Evolutionary conservation across 148 eudicot species (phyloP).

Genomic region (Rhododendron kiyosumense): DNA sequence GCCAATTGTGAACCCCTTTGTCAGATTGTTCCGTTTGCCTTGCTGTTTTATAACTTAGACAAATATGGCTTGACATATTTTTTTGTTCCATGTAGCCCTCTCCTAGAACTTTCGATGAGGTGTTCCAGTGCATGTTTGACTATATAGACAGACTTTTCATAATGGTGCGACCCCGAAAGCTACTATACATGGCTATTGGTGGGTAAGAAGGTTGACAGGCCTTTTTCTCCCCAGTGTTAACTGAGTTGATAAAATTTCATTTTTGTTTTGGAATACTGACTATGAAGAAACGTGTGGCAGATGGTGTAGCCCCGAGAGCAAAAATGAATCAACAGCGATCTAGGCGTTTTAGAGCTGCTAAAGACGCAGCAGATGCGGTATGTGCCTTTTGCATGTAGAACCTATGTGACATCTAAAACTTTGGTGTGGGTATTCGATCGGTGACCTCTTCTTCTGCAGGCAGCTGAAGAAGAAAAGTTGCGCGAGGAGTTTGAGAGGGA

Average conservation of each 20-base stretch:
- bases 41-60: background rate
- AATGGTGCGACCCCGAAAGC: constrained; percentile 95
- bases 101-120: constrained; percentile 87
- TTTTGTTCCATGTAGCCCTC: constrained; percentile 62
- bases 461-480: constrained; percentile 82
- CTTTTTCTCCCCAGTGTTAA: background rate
- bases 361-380: constrained; percentile 96
- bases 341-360: constrained; percentile 95
- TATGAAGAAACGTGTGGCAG: constrained; percentile 31
- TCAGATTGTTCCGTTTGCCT: background rate
- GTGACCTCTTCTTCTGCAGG: constrained; percentile 32
- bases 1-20: background rate
- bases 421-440: background rate
- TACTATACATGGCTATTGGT: constrained; percentile 98
- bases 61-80: background rate
- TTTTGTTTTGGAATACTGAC: background rate
- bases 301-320: constrained; percentile 99
- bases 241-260: background rate
- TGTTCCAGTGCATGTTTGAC: constrained; percentile 84
- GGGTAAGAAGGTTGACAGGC: constrained; percentile 31
- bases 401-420: background rate
- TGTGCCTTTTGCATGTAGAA: constrained; percentile 22
- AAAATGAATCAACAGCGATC: constrained; percentile 99
- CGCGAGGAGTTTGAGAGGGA: constrained; percentile 78
- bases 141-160: constrained; percentile 91